Base-by-base conservation (phyloP, 2,329 filamentous ascomycete species). In the Claviceps fusiformis region DNA sequence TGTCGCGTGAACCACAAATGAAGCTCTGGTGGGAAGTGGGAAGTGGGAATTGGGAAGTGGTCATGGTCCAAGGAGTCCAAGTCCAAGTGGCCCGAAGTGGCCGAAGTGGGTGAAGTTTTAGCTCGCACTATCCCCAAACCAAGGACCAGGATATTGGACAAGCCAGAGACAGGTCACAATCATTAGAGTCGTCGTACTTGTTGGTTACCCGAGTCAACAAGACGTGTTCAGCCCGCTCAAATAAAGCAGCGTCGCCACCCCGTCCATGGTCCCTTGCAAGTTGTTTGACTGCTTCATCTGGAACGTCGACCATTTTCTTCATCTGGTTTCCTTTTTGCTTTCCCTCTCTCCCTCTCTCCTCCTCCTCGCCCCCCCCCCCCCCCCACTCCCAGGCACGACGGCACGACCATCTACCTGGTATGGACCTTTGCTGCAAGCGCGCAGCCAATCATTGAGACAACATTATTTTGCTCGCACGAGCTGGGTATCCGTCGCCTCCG, bases 221-320 rank as follows among this genome's bases (percentile, higher is more conserved):
- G n/a, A 39, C 33, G 11, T 37, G 50, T 27, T n/a, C 17, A 19
- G 39, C 24, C 50, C 17, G 39, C 24, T 43, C 50, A 33, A 27
- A 53, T 53, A 29, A 53, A 17, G 29, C 39, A 53, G 52, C 43
- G 33, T 33, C 52, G 52, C 13, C 33, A 41, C 52, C 52, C 52
- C 52, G n/a, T 48, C 45, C 45, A 29, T 24, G 6, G 24, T 29
- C n/a, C 31, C 31, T 33, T 33, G 0, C 27, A 27, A 15, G 35
- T 11, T 43, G 11, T 4, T 39, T 15, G 8, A 17, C 35, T 15
- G n/a, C 19, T 53, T 53, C 17, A 39, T 29, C 43, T 37, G 11
- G 15, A 47, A 45, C 43, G n/a, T 24, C 9, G 41, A 44, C 17
- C 17, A 44, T 44, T 44, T 44, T 17, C 3, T 44, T 19, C 31